phyloP scores from a whole-genome alignment of 2,329 filamentous ascomycete genomes.

The Penicillium occitanis region DNA sequence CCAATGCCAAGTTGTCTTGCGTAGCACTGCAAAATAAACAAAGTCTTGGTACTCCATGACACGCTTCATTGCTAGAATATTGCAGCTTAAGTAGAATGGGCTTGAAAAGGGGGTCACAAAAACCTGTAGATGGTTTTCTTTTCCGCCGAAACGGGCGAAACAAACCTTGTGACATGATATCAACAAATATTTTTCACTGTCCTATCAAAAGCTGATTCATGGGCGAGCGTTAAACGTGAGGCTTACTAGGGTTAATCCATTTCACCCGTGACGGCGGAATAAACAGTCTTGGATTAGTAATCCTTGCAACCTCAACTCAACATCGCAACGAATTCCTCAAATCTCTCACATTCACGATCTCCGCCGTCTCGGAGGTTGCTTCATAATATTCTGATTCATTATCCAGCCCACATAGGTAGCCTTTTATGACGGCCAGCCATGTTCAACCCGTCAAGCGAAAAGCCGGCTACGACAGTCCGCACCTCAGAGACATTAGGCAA shows the following conservation, averaged over 20 bases:
- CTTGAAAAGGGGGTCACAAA: not conserved
- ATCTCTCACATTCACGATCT: not conserved
- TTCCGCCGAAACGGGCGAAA: not conserved
- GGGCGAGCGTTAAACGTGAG: not conserved
- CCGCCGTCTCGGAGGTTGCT: constrained; percentile 9
- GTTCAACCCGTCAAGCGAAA: not conserved
- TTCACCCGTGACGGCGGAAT: constrained; percentile 15
- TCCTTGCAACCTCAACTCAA: not conserved
- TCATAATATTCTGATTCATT: not conserved
- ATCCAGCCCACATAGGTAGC: not conserved
- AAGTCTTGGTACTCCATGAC: not conserved
- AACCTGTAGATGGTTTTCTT: not conserved
- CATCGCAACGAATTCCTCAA: not conserved
- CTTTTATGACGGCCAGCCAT: not conserved
- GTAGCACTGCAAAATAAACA: not conserved
- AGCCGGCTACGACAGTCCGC: not conserved
- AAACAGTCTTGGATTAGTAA: not conserved
- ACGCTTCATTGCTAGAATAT: not conserved
- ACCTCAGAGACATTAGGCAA: not conserved
- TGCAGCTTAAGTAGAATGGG: not conserved
- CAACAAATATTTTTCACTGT: not conserved
- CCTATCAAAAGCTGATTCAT: not conserved
- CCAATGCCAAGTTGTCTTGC: not conserved
- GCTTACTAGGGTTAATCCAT: not conserved
- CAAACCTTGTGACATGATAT: not conserved